phyloP scores from a whole-genome alignment of 2,329 filamentous ascomycete genomes.

The Venturia carpophila region DNA sequence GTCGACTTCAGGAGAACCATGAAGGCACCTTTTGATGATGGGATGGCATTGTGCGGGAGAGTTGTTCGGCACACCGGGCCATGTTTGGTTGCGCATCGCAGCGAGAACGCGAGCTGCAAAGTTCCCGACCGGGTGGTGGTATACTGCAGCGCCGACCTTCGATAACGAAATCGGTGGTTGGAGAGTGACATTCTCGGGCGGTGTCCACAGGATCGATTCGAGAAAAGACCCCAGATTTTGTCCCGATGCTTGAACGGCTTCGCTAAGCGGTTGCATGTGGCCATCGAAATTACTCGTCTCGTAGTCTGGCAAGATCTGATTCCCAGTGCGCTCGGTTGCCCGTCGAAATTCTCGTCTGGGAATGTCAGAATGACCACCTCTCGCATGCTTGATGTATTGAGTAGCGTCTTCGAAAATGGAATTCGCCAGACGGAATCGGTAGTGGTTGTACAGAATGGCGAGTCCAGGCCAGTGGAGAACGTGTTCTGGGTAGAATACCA shows the following conservation, averaged over 20 bases:
- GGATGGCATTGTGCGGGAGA: neutral
- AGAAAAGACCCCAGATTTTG: neutral
- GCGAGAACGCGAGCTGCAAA: slow-evolving; percentile 8
- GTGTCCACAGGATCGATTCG: neutral
- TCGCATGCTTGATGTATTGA: neutral
- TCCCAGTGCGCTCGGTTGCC: neutral
- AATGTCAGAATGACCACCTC: slow-evolving; percentile 4
- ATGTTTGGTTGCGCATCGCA: neutral
- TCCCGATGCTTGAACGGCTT: neutral
- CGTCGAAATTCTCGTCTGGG: neutral
- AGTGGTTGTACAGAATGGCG: slow-evolving; percentile 11
- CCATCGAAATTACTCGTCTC: neutral
- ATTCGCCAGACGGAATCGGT: neutral
- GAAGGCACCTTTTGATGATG: neutral
- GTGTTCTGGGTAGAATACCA: slow-evolving; percentile 15
- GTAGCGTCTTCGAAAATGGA: neutral
- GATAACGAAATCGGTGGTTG: neutral
- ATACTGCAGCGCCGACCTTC: neutral
- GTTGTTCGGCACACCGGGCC: neutral
- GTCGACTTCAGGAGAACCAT: neutral
- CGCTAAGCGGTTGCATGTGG: neutral
- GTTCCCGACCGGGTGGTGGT: neutral
- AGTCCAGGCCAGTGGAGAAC: slow-evolving; percentile 14
- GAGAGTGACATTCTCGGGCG: neutral
- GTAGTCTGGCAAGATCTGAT: neutral